A percentile compares a stretch with the other conserved stretches of the same genome.
phyloP scores from a whole-genome alignment of 306 rosid species.

The Clitoria ternatea region DNA sequence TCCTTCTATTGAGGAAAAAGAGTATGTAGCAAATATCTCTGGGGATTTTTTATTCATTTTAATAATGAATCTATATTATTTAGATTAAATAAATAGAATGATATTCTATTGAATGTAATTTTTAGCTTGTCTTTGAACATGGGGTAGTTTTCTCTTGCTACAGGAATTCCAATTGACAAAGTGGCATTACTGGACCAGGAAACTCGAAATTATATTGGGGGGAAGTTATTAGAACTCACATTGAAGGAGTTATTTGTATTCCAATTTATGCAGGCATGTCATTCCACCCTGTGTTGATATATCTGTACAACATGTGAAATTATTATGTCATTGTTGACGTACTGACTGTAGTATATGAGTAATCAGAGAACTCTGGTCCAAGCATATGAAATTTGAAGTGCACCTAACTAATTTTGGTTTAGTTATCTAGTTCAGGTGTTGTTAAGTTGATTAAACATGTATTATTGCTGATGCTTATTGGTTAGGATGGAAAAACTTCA shows the following conservation, averaged over 20 bases:
- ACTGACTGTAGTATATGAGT: background rate
- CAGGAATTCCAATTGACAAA: conserved; percentile 93
- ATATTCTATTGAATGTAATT: background rate
- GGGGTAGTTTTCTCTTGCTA: conserved; percentile 32
- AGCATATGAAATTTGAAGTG: conserved; percentile 3
- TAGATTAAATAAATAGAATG: conserved; percentile 2
- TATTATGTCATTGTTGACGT: conserved; percentile 15
- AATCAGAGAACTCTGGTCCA: background rate
- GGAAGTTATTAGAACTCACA: conserved; percentile 79
- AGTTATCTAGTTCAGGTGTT: conserved; percentile 8
- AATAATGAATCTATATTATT: background rate
- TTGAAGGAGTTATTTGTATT: conserved; percentile 74
- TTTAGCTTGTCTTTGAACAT: conserved; percentile 17
- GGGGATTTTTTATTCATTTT: background rate
- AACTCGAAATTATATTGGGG: conserved; percentile 85
- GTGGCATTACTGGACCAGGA: conserved; percentile 80
- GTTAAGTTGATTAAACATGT: background rate
- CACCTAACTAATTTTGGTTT: background rate
- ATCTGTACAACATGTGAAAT: background rate
- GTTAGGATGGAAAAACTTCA: conserved; percentile 1
- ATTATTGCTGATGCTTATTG: background rate
- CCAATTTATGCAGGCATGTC: conserved; percentile 90
- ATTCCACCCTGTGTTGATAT: background rate
- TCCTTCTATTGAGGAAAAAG: background rate
- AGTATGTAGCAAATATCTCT: background rate